These are phyloP conservation scores for Trypethelium eluteriae DNA, from an alignment of 495 filamentous ascomycete genomes.

Conservation along the genomic window DNA sequence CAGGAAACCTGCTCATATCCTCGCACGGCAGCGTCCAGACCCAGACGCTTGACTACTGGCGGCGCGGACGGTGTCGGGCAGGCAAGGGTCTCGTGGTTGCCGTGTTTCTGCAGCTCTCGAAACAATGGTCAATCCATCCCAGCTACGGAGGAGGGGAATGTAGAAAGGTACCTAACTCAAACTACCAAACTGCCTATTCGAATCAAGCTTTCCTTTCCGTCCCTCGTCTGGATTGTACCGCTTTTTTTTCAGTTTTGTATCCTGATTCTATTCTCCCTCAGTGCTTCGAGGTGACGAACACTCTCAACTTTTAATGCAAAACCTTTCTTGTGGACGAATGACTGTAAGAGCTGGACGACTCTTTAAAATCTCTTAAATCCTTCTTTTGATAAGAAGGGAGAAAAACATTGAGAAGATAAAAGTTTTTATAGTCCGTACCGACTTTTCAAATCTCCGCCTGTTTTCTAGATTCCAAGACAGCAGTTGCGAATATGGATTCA, in stretches of 20 bases:
- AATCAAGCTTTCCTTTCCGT: neutral
- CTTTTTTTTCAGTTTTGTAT: too few relatives aligned
- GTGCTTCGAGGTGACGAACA: too few relatives aligned
- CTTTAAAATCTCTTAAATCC: too few relatives aligned
- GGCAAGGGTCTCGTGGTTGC: neutral
- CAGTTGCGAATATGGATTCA: neutral
- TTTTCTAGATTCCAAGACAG: neutral
- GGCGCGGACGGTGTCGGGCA: too few relatives aligned
- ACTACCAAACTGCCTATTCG: neutral
- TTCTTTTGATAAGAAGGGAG: too few relatives aligned
- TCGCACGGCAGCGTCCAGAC: neutral
- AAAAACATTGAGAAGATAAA: too few relatives aligned
- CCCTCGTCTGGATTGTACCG: neutral
- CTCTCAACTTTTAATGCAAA: too few relatives aligned
- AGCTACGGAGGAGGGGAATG: too few relatives aligned
- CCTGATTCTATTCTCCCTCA: too few relatives aligned
- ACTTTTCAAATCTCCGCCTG: neutral
- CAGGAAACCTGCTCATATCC: slow-evolving; percentile 1
- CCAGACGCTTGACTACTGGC: neutral
- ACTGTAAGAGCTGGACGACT: too few relatives aligned
- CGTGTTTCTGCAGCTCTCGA: neutral
- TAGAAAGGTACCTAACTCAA: too few relatives aligned
- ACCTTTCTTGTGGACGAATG: too few relatives aligned
- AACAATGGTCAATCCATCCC: neutral
- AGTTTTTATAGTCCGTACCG: neutral